Conservation (phyloP, 148 eudicot genomes). For the Rheum nobile region DNA sequence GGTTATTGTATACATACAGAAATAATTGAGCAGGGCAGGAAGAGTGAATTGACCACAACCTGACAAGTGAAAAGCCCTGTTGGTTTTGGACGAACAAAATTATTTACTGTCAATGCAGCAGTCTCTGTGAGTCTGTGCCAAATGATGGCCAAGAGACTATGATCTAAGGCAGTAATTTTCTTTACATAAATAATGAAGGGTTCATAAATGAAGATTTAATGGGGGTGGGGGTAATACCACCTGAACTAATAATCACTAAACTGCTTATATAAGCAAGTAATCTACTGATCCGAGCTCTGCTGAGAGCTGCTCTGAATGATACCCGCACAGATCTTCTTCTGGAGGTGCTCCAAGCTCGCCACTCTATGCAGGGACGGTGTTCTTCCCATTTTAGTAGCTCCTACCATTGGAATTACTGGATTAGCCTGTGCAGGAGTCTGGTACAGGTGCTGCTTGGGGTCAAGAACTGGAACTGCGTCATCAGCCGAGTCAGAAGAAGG, state of each 20-base stretch:
- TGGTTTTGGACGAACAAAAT: neutral
- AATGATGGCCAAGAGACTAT: neutral
- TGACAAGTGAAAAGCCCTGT: neutral
- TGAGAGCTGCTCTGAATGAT: slow-evolving; percentile 16
- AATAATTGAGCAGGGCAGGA: neutral
- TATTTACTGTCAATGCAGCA: neutral
- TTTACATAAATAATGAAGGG: neutral
- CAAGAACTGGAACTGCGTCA: slow-evolving; percentile 53
- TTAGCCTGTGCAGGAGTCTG: slow-evolving; percentile 10
- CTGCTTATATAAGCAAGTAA: neutral
- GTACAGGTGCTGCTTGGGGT: slow-evolving; percentile 43
- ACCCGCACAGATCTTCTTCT: slow-evolving; percentile 77
- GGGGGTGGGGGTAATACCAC: neutral
- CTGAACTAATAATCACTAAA: neutral
- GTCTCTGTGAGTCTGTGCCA: neutral
- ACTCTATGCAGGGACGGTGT: slow-evolving; percentile 83
- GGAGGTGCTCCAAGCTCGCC: slow-evolving; percentile 72
- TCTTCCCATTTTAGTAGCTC: slow-evolving; percentile 31
- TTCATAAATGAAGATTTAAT: neutral
- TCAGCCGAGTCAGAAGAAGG: slow-evolving; percentile 46
- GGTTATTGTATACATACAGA: neutral
- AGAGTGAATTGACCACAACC: neutral
- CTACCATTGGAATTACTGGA: slow-evolving; percentile 15
- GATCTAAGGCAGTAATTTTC: neutral
- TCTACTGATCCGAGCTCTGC: neutral